These are phyloP conservation scores for Nicotiana rustica DNA, from an alignment of 305 asterid genomes.

Conservation along the genomic window DNA sequence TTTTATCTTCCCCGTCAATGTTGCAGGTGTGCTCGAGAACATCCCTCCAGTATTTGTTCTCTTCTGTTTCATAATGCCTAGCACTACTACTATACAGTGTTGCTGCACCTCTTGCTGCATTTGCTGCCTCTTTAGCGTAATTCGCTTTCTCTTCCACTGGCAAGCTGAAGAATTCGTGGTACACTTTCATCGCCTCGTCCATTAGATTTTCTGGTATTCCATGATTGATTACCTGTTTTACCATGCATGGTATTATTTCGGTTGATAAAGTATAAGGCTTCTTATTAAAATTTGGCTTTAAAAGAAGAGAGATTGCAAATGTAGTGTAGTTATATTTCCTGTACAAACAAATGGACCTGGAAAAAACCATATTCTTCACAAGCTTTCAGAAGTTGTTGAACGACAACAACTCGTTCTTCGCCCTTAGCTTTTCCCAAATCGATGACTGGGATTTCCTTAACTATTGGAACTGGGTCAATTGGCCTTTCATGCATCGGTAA, in stretches of 20 bases:
- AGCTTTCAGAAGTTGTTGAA: conserved; percentile 46
- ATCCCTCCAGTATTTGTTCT: conserved; percentile 51
- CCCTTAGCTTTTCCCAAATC: conserved; percentile 41
- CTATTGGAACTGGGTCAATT: conserved; percentile 29
- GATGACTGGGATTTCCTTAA: conserved; percentile 46
- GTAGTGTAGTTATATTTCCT: neutral
- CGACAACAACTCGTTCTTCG: conserved; percentile 19
- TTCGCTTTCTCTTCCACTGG: conserved; percentile 43
- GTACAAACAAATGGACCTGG: conserved; percentile 38
- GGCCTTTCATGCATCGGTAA: conserved; percentile 49
- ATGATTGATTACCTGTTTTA: conserved; percentile 47
- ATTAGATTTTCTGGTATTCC: conserved; percentile 45
- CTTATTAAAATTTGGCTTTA: too few species aligned
- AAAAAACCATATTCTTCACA: conserved; percentile 52
- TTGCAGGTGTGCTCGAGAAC: conserved; percentile 44
- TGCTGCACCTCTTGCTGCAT: conserved; percentile 39
- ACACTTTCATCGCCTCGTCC: conserved; percentile 39
- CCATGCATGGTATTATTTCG: neutral
- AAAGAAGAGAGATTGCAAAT: neutral
- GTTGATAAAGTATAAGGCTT: too few species aligned
- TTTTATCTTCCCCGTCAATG: conserved; percentile 32
- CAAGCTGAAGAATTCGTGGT: conserved; percentile 46
- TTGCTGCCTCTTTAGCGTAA: conserved; percentile 43
- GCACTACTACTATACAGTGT: conserved; percentile 33
- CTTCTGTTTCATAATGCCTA: conserved; percentile 38